phyloP scores from a whole-genome alignment of 2,329 filamentous ascomycete species.

The Neopestalotiopsis sp. region DNA sequence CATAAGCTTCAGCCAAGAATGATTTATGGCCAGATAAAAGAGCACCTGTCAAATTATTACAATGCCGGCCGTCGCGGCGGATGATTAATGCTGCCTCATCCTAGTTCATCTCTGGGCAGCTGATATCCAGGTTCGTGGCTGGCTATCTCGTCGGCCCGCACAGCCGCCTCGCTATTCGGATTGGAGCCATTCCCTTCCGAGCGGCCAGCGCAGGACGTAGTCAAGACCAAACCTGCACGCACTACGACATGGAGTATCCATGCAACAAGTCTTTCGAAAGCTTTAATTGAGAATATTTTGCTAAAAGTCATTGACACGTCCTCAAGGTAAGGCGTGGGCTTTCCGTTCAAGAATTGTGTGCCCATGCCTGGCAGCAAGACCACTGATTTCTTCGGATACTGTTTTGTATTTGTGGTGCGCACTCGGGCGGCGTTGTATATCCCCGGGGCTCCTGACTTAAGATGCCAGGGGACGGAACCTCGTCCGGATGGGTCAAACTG shows the following conservation, averaged over 20 bases:
- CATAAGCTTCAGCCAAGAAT: not conserved
- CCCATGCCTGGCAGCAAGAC: too few relatives aligned
- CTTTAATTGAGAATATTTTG: too few relatives aligned
- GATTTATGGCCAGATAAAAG: not conserved
- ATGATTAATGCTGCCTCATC: not conserved
- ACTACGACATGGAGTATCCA: too few relatives aligned
- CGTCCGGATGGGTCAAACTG: not conserved
- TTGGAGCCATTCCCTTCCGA: constrained; percentile 10
- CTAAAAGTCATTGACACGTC: too few relatives aligned
- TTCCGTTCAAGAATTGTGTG: too few relatives aligned
- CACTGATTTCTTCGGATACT: too few relatives aligned
- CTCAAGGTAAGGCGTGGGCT: too few relatives aligned
- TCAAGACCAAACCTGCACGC: too few relatives aligned
- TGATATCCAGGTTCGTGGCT: not conserved
- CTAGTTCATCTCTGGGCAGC: not conserved
- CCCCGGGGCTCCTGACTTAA: not conserved
- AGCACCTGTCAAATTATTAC: not conserved
- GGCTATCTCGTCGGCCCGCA: not conserved
- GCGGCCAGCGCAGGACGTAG: not conserved
- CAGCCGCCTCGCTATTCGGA: constrained; percentile 20
- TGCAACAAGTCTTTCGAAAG: too few relatives aligned
- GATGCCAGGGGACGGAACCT: not conserved
- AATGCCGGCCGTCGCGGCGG: not conserved
- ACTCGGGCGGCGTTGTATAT: too few relatives aligned
- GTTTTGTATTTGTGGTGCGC: too few relatives aligned